Percentiles rank a stretch among this genome's conserved stretches.
These are phyloP conservation scores for Bifiguratus adelaidae DNA, from an alignment of 192 early-diverging fungal genomes.

Conservation along the genomic window DNA sequence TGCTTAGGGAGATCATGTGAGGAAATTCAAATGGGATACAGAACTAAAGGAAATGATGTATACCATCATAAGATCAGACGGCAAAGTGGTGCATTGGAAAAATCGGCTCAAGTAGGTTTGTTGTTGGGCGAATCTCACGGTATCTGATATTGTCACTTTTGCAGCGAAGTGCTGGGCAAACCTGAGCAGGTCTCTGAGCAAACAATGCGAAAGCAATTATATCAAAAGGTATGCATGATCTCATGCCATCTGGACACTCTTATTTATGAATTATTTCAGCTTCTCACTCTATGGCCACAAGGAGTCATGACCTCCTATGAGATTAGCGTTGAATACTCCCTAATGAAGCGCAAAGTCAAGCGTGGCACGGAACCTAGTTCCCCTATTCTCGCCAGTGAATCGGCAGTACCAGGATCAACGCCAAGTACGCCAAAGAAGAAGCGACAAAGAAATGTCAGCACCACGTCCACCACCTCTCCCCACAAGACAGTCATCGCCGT, in stretches of 20 bases:
- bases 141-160: neutral
- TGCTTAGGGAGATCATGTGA: too few relatives aligned
- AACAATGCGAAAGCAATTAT: conserved; percentile 30
- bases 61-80: conserved; percentile 19
- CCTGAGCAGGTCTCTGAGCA: conserved; percentile 11
- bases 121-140: neutral
- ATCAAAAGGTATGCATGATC: conserved; percentile 27
- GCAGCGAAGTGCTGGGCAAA: conserved; percentile 7
- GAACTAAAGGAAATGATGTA: too few relatives aligned
- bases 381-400: too few relatives aligned
- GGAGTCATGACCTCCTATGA: conserved; percentile 45
- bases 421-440: too few relatives aligned
- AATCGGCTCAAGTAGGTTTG: conserved; percentile 17
- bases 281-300: conserved; percentile 27
- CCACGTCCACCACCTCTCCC: too few relatives aligned
- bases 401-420: too few relatives aligned
- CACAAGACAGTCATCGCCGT: too few relatives aligned
- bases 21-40: too few relatives aligned
- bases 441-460: too few relatives aligned
- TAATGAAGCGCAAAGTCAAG: too few relatives aligned
- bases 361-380: too few relatives aligned
- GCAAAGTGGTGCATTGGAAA: conserved; percentile 1
- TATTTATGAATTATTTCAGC: conserved; percentile 10
- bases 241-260: neutral
- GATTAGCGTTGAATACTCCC: conserved; percentile 36